Percentiles rank a stretch among this genome's conserved stretches.
Evolutionary conservation across 331 rosid species (phyloP).

Genomic region (Rosa hybrid): DNA sequence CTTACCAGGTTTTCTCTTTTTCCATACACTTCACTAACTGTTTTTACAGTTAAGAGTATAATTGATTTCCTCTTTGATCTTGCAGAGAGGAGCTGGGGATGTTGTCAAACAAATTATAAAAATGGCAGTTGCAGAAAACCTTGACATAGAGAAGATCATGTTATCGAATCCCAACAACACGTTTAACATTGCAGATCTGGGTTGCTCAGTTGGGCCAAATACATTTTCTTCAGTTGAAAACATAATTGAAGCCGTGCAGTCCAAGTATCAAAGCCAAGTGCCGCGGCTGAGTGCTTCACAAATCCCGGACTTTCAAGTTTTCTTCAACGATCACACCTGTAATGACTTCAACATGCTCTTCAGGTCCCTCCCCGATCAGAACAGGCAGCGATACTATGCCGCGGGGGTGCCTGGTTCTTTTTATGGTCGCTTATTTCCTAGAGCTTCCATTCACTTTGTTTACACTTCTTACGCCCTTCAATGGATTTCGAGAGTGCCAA

Average conservation of each 20-base stretch:
- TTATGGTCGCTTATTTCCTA: conserved; percentile 7
- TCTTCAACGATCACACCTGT: conserved; percentile 4
- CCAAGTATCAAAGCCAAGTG: not conserved
- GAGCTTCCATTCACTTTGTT: not conserved
- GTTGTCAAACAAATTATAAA: conserved; percentile 1
- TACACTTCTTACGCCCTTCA: not conserved
- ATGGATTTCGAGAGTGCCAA: conserved; percentile 13
- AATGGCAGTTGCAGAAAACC: not conserved
- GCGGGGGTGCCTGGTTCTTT: conserved; percentile 3
- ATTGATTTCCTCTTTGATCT: not conserved
- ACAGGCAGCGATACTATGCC: not conserved
- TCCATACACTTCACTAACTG: no score
- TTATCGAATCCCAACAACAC: not conserved
- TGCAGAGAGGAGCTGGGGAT: not conserved
- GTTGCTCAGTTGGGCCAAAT: conserved; percentile 7
- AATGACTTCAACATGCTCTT: conserved; percentile 16
- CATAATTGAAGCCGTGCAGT: conserved; percentile 7
- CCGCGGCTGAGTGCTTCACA: not conserved
- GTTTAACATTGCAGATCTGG: conserved; percentile 8
- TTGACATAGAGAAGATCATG: not conserved
- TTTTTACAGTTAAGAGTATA: no score
- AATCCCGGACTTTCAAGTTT: conserved; percentile 3
- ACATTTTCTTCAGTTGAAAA: not conserved
- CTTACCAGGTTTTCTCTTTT: no score
- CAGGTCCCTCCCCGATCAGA: not conserved